Evolutionary conservation across 768 basidiomycete species (phyloP), one percentile per base, ranked within the genome.

Genomic region (Epithele typhae): DNA sequence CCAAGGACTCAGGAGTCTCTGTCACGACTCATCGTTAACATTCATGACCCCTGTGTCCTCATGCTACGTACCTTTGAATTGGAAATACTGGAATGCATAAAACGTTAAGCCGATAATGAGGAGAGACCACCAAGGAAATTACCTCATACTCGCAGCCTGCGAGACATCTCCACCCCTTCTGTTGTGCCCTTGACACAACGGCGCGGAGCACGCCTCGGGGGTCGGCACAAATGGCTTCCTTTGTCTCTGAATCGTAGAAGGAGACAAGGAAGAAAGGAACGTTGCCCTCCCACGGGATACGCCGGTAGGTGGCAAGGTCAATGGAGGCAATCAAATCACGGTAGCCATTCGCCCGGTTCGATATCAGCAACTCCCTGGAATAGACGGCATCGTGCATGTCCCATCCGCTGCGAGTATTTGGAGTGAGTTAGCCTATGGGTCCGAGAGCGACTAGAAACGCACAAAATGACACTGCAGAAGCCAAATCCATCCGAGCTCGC

Each of bases 101-200:
- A 33, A 57, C 52, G 50, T 30, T 25, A 32, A 33, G n/a, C 17
- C 54, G 22, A 42, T 38, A 18, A 25, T 45, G 5, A 35, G 10
- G 12, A 18, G 12, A n/a, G 22, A 48, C 18, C 19, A 10, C 19
- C 23, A 37, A 34, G 46, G 30, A 12, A 64, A 75, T 43, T 59
- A 87, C 92, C 77, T 99, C 96, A 56, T 90, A 98, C 68, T 99
- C 95, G 7, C 88, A 79, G 8, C 92, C 94, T n/a, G 90, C 82
- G 57, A 82, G 75, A 59, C 91, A 88, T 24, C 79, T 69, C 53
- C 77, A 77, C 1, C 77, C 81, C 3, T 64, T 48, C 24, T 68
- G 63, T 33, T 64, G 68, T 1, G 78, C 81, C 32, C 66, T 68
- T 2, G 78, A 76, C 0, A 76, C 70, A 1, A 82, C 75, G 24